These are phyloP conservation scores for Pythium periplocum DNA, from an alignment of 352 stramenopile species.

Conservation along the genomic window DNA sequence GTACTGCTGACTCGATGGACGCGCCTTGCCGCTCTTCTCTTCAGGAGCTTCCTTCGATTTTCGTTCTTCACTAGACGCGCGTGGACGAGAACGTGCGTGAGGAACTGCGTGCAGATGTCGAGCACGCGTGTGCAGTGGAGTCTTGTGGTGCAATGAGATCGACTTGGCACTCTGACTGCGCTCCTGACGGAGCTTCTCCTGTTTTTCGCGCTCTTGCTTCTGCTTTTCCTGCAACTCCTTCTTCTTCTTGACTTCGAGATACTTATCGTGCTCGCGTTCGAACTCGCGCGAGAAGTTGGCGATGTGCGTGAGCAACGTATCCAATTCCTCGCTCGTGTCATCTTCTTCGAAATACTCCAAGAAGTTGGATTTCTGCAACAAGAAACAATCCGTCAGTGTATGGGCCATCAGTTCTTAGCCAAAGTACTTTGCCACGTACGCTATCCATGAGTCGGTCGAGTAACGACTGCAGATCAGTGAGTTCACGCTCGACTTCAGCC, in stretches of 20 bases:
- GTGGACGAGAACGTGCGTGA: no score
- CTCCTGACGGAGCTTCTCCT: slow-evolving; percentile 8
- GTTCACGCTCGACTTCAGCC: slow-evolving; percentile 50
- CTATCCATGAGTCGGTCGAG: slow-evolving; percentile 50
- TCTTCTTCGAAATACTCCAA: slow-evolving; percentile 84
- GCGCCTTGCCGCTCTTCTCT: no score
- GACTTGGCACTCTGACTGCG: background rate
- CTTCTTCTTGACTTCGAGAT: slow-evolving; percentile 32
- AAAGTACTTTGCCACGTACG: slow-evolving; percentile 25
- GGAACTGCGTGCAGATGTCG: background rate
- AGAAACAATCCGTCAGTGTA: background rate
- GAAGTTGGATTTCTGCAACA: slow-evolving; percentile 60
- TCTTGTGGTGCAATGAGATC: slow-evolving; percentile 15
- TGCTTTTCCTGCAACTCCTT: slow-evolving; percentile 21
- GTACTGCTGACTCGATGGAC: slow-evolving; percentile 3
- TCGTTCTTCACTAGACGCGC: background rate
- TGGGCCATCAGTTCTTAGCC: background rate
- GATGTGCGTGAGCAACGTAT: slow-evolving; percentile 69
- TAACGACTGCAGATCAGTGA: slow-evolving; percentile 39
- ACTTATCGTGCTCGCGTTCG: slow-evolving; percentile 64
- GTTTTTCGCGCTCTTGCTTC: slow-evolving; percentile 11
- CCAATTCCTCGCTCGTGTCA: slow-evolving; percentile 69
- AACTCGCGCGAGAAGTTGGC: slow-evolving; percentile 75
- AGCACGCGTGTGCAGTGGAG: slow-evolving; percentile 8
- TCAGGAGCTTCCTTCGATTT: no score